Evolutionary conservation across 2,329 filamentous ascomycete species (phyloP).

Genomic region (Ophiostoma piceae): DNA sequence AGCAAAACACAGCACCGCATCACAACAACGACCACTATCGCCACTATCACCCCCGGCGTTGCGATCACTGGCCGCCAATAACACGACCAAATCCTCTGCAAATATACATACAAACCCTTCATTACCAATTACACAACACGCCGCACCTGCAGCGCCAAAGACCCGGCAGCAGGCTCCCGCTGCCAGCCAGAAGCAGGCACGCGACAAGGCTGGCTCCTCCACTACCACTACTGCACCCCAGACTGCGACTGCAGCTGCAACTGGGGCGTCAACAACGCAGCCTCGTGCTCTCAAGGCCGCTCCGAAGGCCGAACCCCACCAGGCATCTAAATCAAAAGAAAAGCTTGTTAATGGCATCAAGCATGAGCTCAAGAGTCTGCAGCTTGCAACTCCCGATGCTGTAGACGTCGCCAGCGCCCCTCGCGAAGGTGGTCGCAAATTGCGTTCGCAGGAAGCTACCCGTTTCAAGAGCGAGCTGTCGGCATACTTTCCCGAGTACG

Average conservation of each 20-base stretch:
- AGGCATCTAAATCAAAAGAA: slow-evolving; percentile 38
- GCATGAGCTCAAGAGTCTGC: slow-evolving; percentile 55
- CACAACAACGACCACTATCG: slow-evolving; percentile 9
- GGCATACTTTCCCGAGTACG: slow-evolving; percentile 87
- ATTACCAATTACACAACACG: background rate
- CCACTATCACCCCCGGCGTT: slow-evolving; percentile 5
- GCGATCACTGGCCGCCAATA: background rate
- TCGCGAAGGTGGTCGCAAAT: slow-evolving; percentile 61
- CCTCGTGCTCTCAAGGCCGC: slow-evolving; percentile 2
- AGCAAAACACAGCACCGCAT: background rate
- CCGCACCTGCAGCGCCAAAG: background rate
- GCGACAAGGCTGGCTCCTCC: slow-evolving; percentile 6
- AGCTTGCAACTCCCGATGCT: slow-evolving; percentile 44
- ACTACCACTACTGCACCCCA: background rate
- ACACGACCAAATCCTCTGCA: background rate
- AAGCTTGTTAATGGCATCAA: slow-evolving; percentile 58
- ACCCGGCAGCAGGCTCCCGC: background rate
- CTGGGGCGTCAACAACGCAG: background rate
- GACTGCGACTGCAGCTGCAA: slow-evolving; percentile 5
- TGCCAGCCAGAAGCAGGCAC: background rate
- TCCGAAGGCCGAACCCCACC: background rate
- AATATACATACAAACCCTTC: background rate
- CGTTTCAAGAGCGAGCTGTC: slow-evolving; percentile 88
- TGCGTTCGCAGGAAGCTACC: slow-evolving; percentile 80
- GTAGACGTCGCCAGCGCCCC: slow-evolving; percentile 20